Conservation (phyloP, 768 basidiomycete species). For the Mycena amicta region DNA sequence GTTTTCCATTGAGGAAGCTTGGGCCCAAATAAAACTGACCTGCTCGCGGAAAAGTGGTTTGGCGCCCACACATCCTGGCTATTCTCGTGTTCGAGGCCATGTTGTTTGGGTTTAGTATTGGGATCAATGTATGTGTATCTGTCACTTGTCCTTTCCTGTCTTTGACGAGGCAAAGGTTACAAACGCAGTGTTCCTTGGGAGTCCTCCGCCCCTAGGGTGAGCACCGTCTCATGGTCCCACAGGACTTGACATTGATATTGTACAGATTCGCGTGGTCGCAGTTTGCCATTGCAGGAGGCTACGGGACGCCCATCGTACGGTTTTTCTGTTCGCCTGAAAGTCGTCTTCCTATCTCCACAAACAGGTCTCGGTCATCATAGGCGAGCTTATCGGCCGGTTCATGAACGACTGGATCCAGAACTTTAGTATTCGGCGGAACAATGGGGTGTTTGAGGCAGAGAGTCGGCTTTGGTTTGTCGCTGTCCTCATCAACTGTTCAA, state of each 20-base stretch:
- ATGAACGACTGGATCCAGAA: conserved; percentile 56
- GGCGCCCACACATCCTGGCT: conserved; percentile 62
- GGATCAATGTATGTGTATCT: conserved; percentile 54
- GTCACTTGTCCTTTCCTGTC: neutral
- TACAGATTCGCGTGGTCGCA: conserved; percentile 29
- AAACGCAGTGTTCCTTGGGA: conserved; percentile 64
- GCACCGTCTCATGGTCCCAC: conserved; percentile 42
- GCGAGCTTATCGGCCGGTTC: conserved; percentile 52
- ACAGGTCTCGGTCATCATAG: neutral
- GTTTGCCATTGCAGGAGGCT: conserved; percentile 53
- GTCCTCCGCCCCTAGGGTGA: conserved; percentile 56
- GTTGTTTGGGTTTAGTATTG: conserved; percentile 66
- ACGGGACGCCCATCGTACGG: conserved; percentile 53
- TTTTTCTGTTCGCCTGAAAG: too few relatives aligned
- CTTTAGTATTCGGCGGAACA: conserved; percentile 46
- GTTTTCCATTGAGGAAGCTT: too few relatives aligned
- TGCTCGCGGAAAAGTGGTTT: conserved; percentile 39
- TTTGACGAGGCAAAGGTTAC: too few relatives aligned
- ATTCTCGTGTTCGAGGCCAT: conserved; percentile 58
- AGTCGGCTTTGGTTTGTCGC: conserved; percentile 44
- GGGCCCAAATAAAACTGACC: neutral
- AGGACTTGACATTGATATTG: conserved; percentile 3
- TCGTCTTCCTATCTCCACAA: neutral
- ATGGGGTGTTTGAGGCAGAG: conserved; percentile 63
- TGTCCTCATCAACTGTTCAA: neutral